These are phyloP conservation scores for Penicillium lividum DNA, from an alignment of 495 filamentous ascomycete species.

Conservation along the genomic window DNA sequence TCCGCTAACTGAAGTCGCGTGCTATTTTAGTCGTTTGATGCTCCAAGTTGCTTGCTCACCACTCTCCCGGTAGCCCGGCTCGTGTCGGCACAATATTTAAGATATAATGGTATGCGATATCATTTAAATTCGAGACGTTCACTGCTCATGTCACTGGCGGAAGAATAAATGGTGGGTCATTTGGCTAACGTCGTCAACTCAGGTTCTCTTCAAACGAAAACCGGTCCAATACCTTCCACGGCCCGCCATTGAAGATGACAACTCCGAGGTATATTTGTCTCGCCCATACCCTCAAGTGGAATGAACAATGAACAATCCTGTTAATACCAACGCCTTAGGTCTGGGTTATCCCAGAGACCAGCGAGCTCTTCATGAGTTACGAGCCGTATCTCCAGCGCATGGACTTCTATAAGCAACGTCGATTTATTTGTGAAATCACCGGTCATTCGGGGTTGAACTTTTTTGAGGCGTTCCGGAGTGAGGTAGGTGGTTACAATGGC, in stretches of 20 bases:
- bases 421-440: slow-evolving; percentile 93
- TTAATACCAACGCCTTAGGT: slow-evolving; percentile 54
- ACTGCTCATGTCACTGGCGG: slow-evolving; percentile 8
- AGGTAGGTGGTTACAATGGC: slow-evolving; percentile 59
- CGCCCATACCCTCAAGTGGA: not conserved
- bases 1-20: slow-evolving; percentile 23
- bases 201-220: slow-evolving; percentile 97
- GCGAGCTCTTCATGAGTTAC: slow-evolving; percentile 86
- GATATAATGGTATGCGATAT: slow-evolving; percentile 42
- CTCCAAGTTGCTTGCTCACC: slow-evolving; percentile 13
- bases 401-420: slow-evolving; percentile 92
- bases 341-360: slow-evolving; percentile 87
- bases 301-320: not conserved
- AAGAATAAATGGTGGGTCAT: slow-evolving; percentile 5
- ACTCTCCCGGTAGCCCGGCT: slow-evolving; percentile 34
- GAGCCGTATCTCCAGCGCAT: slow-evolving; percentile 82
- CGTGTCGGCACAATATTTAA: slow-evolving; percentile 24
- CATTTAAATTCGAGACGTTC: slow-evolving; percentile 1
- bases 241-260: slow-evolving; percentile 75
- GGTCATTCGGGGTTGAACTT: slow-evolving; percentile 92
- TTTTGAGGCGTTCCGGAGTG: slow-evolving; percentile 89
- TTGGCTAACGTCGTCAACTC: slow-evolving; percentile 24
- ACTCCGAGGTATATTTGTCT: slow-evolving; percentile 63
- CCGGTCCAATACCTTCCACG: slow-evolving; percentile 79
- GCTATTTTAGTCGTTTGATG: slow-evolving; percentile 28